Evolutionary conservation across 2,329 filamentous ascomycete species (phyloP), one percentile per base, ranked within the genome.

Genomic region (Verticillium longisporum): DNA sequence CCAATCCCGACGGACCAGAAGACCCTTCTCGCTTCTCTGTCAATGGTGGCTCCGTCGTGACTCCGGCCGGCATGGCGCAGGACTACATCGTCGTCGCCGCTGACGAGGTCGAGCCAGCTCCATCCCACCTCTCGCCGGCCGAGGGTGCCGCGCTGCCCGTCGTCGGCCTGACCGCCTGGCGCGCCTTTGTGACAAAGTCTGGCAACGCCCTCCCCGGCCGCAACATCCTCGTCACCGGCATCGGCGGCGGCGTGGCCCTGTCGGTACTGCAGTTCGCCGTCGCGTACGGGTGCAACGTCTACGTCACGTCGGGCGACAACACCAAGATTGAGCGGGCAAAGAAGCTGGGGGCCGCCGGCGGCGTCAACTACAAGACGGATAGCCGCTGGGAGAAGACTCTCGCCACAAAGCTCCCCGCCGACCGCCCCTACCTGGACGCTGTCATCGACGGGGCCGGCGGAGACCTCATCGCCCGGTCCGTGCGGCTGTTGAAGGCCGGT

Each of bases 381-480:
- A 15, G 21, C 80, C 34, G 34, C 1, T 98, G 94, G 94, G 91
- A 96, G 62, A 90, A 88, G 80, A 85, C 89, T 69, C 76, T 97
- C 61, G 74, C 79, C 21, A 75, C 74, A 56, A 70, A 87, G 68
- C 77, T 97, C 32, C 86, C 90, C 0, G 74, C 77, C 50, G 85
- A 89, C 56, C 81, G 87, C 65, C 86, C 86, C 59, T 90, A 82
- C 65, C 70, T 95, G 6, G 95, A 98, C 75, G 88, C 89, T 21
- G 88, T 98, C 56, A 83, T 98, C 66, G 95, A 98, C 75, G 94
- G 95, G 1, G 93, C 94, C 0, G 94, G 94, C 3, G 93, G 92
- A 1, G 88, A 96, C 74, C 81, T 97, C 54, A 83, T 96, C n/a
- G 78, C 81, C 41, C 89, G 87, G 72, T 83, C 85, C 1, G 77